These are phyloP conservation scores for Geum urbanum DNA, from an alignment of 306 rosid species.

Conservation along the genomic window DNA sequence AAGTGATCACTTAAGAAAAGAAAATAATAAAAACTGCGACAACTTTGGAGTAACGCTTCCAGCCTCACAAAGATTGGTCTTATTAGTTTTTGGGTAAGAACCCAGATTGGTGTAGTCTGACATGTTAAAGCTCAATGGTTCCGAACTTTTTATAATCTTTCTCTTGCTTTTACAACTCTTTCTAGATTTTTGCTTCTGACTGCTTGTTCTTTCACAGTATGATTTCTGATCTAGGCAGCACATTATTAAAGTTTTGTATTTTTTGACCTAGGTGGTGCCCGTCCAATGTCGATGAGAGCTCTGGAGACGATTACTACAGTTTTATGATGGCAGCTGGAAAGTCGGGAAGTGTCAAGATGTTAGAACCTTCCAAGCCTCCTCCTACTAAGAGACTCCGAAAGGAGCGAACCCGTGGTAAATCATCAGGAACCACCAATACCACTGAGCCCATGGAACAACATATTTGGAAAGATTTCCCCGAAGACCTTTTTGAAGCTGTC, in stretches of 20 bases:
- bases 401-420: conserved; percentile 52
- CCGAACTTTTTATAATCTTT: background rate
- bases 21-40: background rate
- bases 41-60: background rate
- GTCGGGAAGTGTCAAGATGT: conserved; percentile 43
- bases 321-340: conserved; percentile 67
- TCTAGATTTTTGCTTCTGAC: background rate
- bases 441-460: conserved; percentile 65
- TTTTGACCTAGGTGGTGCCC: conserved; percentile 56
- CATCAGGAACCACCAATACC: conserved; percentile 35
- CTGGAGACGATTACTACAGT: conserved; percentile 60
- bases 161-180: background rate
- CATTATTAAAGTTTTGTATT: conserved; percentile 21
- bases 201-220: background rate
- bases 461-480: conserved; percentile 84
- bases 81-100: background rate
- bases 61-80: background rate
- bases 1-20: background rate
- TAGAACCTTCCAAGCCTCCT: conserved; percentile 61
- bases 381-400: conserved; percentile 55
- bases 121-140: background rate
- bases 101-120: background rate
- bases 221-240: conserved; percentile 10
- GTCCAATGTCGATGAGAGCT: conserved; percentile 51
- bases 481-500: conserved; percentile 77